A percentile compares a stretch with the other conserved stretches of the same genome.
Conservation (phyloP, 1,139 yeast genomes). For the Yamadazyma pseudoaaseri region DNA sequence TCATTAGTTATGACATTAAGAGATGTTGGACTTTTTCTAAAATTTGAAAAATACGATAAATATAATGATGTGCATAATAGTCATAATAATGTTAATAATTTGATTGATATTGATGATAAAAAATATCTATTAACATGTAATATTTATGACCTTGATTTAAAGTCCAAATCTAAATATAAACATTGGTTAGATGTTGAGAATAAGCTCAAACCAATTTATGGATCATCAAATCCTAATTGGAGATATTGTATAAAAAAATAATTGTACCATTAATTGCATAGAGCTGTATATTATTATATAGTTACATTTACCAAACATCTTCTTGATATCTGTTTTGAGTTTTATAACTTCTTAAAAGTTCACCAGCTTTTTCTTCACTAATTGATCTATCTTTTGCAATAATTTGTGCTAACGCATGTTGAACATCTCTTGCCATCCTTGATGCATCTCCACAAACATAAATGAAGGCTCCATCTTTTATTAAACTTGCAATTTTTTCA, state of each 20-base stretch:
- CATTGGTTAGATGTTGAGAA: slow-evolving; percentile 44
- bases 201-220: slow-evolving; percentile 33
- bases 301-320: slow-evolving; percentile 79
- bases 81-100: slow-evolving; percentile 33
- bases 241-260: slow-evolving; percentile 25
- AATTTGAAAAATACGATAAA: slow-evolving; percentile 35
- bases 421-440: slow-evolving; percentile 97
- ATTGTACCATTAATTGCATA: neutral
- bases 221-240: slow-evolving; percentile 38
- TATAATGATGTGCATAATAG: slow-evolving; percentile 31
- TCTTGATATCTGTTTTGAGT: slow-evolving; percentile 91
- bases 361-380: slow-evolving; percentile 67
- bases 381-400: slow-evolving; percentile 59
- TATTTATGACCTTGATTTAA: slow-evolving; percentile 46
- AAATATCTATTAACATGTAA: slow-evolving; percentile 36
- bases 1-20: slow-evolving; percentile 53
- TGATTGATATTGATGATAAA: slow-evolving; percentile 25
- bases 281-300: slow-evolving; percentile 1
- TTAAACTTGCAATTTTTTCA: slow-evolving; percentile 51
- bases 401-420: slow-evolving; percentile 63
- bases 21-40: slow-evolving; percentile 53
- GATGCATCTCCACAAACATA: slow-evolving; percentile 98
- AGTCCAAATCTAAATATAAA: slow-evolving; percentile 37
- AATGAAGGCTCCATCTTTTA: slow-evolving; percentile 76
- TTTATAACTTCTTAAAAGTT: slow-evolving; percentile 75